Evolutionary conservation across 176 grass and related monocot species (phyloP), one percentile per base, ranked within the genome.

Genomic region (Bromus sterilis): DNA sequence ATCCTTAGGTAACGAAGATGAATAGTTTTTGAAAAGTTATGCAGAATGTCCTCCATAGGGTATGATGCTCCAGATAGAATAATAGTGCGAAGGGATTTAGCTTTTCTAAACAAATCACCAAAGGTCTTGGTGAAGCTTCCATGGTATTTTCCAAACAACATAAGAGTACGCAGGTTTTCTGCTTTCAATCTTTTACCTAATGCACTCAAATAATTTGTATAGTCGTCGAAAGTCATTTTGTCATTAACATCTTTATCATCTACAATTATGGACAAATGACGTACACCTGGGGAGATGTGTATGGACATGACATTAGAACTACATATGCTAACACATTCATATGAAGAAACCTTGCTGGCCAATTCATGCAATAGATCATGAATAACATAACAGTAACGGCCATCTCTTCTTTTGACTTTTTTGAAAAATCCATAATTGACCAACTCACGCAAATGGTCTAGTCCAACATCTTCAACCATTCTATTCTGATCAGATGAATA

Each of bases 361-460:
- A 87, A 60, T 0, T 90, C 53, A 51, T 85, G 82, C 6, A 84
- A 11, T 9, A 76, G 36, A n/a, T 85, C 82, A 85, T 85, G 82
- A 2, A 85, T 70, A 56, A 44, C 20, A 70, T 78, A 85, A 77
- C 0, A 4, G 26, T 0, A 4, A 11, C 14, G 6, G 4, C 28
- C 21, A 39, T 37, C 0, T 0, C 21, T 1, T 10, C 43, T 12
- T 14, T n/a, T 4, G 2, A 32, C 43, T 20, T 30, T 21, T 6
- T 28, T 77, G 0, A 79, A 71, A 51, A 80, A 75, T 0, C 68
- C 31, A 32, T 60, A 4, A 0, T 25, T 46, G 30, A 55, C 29
- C 40, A 91, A 28, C 1, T 78, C 53, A 32, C 15, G 7, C 0
- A 88, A 53, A 41, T 61, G 46, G 11, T 3, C 2, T 5, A 8